Evolutionary conservation across 2,329 filamentous ascomycete genomes (phyloP).

Genomic region (Fusarium redolens): DNA sequence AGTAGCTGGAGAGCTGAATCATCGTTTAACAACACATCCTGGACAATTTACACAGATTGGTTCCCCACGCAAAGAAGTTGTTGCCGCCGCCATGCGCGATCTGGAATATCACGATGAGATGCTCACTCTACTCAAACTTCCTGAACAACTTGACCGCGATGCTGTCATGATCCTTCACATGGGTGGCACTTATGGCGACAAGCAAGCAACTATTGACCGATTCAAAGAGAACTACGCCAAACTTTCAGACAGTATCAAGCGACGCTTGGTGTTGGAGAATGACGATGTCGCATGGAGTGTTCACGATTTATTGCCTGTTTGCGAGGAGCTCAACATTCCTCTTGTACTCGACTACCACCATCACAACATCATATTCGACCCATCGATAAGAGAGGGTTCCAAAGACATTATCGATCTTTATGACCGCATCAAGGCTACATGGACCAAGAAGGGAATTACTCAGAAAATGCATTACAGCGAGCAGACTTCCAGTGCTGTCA

Average conservation of each 20-base stretch:
- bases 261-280: conserved; percentile 88
- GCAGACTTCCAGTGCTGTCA: conserved; percentile 72
- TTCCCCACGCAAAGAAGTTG: conserved; percentile 81
- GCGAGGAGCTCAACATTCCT: conserved; percentile 94
- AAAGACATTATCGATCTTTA: conserved; percentile 80
- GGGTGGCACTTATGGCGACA: conserved; percentile 91
- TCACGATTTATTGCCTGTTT: conserved; percentile 88
- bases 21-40: conserved; percentile 89
- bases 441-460: conserved; percentile 83
- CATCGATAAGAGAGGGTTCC: conserved; percentile 81
- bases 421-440: conserved; percentile 83
- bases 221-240: conserved; percentile 80
- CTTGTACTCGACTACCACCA: conserved; percentile 94
- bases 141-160: conserved; percentile 81
- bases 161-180: conserved; percentile 96
- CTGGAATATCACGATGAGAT: conserved; percentile 90
- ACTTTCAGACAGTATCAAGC: conserved; percentile 77
- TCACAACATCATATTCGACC: conserved; percentile 92
- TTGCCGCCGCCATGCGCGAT: conserved; percentile 81
- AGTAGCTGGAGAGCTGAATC: conserved; percentile 81
- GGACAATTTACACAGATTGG: conserved; percentile 94
- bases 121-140: conserved; percentile 79
- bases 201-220: conserved; percentile 78
- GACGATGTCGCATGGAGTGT: conserved; percentile 95
- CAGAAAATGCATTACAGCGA: conserved; percentile 99